These are phyloP conservation scores for Cyberlindnera euphorbiae DNA, from an alignment of 805 yeast species.

Conservation along the genomic window DNA sequence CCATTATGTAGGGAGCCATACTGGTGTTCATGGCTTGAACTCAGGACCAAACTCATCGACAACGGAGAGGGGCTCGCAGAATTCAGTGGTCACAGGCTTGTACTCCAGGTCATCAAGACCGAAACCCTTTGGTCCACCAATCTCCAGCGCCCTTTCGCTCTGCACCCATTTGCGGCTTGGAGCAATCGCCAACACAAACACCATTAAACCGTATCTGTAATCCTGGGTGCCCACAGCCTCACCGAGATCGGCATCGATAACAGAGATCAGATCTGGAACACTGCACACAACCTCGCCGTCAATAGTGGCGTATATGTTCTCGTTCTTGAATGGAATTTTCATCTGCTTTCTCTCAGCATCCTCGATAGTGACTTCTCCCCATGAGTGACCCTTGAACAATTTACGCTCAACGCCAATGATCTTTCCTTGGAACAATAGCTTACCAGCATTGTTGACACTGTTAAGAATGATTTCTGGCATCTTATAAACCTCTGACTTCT, in stretches of 20 bases:
- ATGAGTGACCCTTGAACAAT: constrained; percentile 38
- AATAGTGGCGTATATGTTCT: constrained; percentile 35
- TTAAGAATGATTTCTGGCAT: constrained; percentile 33
- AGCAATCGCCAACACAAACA: constrained; percentile 37
- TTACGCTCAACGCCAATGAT: constrained; percentile 39
- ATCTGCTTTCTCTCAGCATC: constrained; percentile 15
- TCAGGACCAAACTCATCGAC: constrained; percentile 28
- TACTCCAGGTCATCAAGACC: constrained; percentile 32
- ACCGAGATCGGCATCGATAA: constrained; percentile 38
- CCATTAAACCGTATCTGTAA: constrained; percentile 39
- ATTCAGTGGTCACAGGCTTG: constrained; percentile 30
- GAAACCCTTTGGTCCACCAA: constrained; percentile 36
- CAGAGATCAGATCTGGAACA: constrained; percentile 43
- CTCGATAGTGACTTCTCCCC: constrained; percentile 40
- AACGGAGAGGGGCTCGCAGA: constrained; percentile 31
- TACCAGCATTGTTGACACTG: constrained; percentile 34
- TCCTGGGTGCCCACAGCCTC: constrained; percentile 47
- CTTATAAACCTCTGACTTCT: constrained; percentile 31
- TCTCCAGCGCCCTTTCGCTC: constrained; percentile 30
- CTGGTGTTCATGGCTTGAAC: too few relatives aligned
- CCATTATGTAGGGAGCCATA: too few relatives aligned
- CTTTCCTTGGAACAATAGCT: constrained; percentile 36
- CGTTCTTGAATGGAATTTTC: constrained; percentile 44
- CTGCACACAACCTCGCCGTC: constrained; percentile 22
- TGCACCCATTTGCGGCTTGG: constrained; percentile 35